Conservation (phyloP, 2,329 filamentous ascomycete species). For the Colletotrichum sidae region DNA sequence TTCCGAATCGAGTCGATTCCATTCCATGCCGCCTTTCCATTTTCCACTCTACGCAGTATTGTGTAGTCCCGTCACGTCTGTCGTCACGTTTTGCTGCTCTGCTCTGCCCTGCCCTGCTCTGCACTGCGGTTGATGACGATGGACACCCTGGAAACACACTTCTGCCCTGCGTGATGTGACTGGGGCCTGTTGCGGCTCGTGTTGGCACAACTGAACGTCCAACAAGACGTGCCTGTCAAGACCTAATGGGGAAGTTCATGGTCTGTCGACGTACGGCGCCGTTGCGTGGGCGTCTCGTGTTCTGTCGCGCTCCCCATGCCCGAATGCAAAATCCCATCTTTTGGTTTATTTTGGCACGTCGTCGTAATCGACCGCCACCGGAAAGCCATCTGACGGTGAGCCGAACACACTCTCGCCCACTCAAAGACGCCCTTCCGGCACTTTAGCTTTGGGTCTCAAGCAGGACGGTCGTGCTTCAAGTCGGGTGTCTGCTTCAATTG, state of each 20-base stretch:
- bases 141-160: too few species aligned
- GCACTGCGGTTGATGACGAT: too few species aligned
- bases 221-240: not conserved
- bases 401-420: conserved; percentile 31
- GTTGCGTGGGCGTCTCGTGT: conserved; percentile 29
- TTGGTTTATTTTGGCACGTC: conserved; percentile 26
- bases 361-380: conserved; percentile 37
- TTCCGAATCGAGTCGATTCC: conserved; percentile 21
- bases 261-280: not conserved
- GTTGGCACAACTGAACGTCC: conserved; percentile 15
- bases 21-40: conserved; percentile 7
- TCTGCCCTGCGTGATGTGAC: too few species aligned
- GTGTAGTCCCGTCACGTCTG: too few species aligned
- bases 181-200: conserved; percentile 31
- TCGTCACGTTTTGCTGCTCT: too few species aligned
- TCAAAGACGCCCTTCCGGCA: conserved; percentile 21
- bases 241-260: conserved; percentile 25
- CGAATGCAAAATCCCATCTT: conserved; percentile 28
- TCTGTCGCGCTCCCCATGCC: not conserved
- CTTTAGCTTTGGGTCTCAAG: conserved; percentile 31
- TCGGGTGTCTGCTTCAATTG: conserved; percentile 31
- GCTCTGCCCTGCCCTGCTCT: too few species aligned
- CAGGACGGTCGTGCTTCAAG: conserved; percentile 27
- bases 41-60: too few species aligned
- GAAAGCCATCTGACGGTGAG: conserved; percentile 37